phyloP scores from a whole-genome alignment of 2,329 filamentous ascomycete species.

The Aspergillus transmontanensis region DNA sequence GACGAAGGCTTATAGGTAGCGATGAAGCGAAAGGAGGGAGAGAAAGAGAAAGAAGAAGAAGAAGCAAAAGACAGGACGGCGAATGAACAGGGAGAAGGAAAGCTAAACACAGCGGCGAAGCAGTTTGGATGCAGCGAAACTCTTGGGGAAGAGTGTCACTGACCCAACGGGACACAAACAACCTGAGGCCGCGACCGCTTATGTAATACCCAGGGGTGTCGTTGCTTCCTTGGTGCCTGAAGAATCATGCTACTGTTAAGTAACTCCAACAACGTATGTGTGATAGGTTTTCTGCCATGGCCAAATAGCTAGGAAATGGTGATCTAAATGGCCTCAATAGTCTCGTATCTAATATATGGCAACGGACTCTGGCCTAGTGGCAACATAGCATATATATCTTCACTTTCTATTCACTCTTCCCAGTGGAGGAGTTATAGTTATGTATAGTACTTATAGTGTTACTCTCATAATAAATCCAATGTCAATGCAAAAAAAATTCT shows the following conservation, averaged over 20 bases:
- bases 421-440: not conserved
- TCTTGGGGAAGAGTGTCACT: constrained; percentile 10
- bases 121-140: constrained; percentile 12
- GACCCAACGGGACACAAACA: not conserved
- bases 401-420: not conserved
- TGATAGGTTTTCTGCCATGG: not conserved
- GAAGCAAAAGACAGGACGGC: constrained; percentile 17
- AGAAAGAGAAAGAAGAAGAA: constrained; percentile 17
- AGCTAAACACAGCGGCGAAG: constrained; percentile 23
- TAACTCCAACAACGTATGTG: no score
- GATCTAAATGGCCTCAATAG: not conserved
- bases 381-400: not conserved
- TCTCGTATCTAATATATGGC: not conserved
- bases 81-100: constrained; percentile 22
- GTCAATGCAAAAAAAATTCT: not conserved
- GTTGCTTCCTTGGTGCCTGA: not conserved
- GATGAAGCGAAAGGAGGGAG: constrained; percentile 17
- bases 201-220: constrained; percentile 17
- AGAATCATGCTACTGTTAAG: not conserved
- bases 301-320: not conserved
- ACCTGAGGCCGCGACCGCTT: constrained; percentile 14
- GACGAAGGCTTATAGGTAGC: constrained; percentile 7
- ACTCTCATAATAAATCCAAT: not conserved
- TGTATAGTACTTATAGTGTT: not conserved
- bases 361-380: not conserved